phyloP scores from a whole-genome alignment of 2,329 filamentous ascomycete species.

The Chaetomiaceae sp. region DNA sequence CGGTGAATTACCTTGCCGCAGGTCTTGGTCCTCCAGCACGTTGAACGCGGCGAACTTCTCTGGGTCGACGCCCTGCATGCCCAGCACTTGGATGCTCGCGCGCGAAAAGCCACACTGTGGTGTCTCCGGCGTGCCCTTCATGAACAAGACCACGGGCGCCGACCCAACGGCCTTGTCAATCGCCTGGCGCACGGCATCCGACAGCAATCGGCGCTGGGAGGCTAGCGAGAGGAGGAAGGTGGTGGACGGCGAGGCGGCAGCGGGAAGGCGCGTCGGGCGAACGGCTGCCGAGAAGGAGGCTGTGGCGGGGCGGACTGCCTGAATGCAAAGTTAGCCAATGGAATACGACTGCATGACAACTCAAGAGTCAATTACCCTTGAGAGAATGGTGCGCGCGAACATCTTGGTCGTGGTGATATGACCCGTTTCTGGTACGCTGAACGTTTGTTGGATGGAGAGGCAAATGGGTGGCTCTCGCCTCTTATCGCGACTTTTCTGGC shows the following conservation, averaged over 20 bases:
- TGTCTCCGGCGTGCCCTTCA: conserved; percentile 80
- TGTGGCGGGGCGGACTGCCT: conserved; percentile 16
- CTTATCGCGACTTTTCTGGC: conserved; percentile 13
- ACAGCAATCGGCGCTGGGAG: conserved; percentile 61
- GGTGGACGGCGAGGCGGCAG: conserved; percentile 1
- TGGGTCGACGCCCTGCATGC: conserved; percentile 90
- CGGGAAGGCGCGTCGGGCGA: conserved; percentile 15
- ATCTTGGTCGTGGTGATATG: conserved; percentile 7
- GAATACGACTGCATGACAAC: too few species aligned
- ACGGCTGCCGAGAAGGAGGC: conserved; percentile 12
- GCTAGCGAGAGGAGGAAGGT: conserved; percentile 13
- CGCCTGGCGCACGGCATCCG: conserved; percentile 68
- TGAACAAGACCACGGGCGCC: conserved; percentile 90
- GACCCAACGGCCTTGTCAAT: conserved; percentile 87
- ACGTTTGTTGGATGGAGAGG: neutral
- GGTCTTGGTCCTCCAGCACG: conserved; percentile 83
- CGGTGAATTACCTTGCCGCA: conserved; percentile 60
- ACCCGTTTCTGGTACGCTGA: neutral
- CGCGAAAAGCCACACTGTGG: conserved; percentile 86
- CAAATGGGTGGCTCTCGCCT: neutral
- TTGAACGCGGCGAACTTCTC: conserved; percentile 98
- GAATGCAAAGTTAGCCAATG: neutral
- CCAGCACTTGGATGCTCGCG: conserved; percentile 89
- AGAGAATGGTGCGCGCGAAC: conserved; percentile 19
- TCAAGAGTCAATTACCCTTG: conserved; percentile 15